Evolutionary conservation across 2,329 filamentous ascomycete genomes (phyloP), one percentile per base, ranked within the genome.

Genomic region (Neurospora sp.): DNA sequence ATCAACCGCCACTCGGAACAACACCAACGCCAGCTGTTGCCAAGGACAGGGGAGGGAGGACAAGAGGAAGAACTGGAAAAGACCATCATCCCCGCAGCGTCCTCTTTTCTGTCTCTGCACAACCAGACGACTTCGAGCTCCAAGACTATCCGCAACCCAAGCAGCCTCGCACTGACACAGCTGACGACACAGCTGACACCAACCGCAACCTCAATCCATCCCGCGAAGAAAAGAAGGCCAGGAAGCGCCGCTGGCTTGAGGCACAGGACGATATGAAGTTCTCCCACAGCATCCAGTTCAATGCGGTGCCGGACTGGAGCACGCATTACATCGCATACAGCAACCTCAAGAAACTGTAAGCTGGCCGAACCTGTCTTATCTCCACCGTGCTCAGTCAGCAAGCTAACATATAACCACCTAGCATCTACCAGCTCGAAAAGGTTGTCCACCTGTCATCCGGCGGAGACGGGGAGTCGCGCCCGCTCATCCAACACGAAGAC

Each of bases 291-390:
- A 91, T 99, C 76, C 96, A 99, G 85, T 99, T 99, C 83, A 99
- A 99, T 84, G 94, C 96, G 73, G 96, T 99, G 76, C 96, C 96
- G n/a, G 96, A 99, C 82, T 99, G 96, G 96, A 97, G 93, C 84
- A 94, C 90, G 77, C 89, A 98, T 81, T 99, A 99, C 81, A 96
- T 99, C 78, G 92, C 94, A 71, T 99, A 99, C 82, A 97, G 94
- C 83, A 98, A 97, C 78, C 87, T 99, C 76, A 99, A 99, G 86
- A 99, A 99, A 85, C 87, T 97, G 93, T 96, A 80, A 77, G 91
- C 69, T 62, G 17, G 57, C 28, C 65, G 39, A 33, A 33, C 33
- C 37, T n/a, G 66, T 39, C 43, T 28, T 28, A 28, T 52, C 46
- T 52, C 46, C 46, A 3, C 19, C 19, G 11, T 62, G 52, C 37